Conservation (phyloP, 164 flowering plant species). For the Aristolochia californica region DNA sequence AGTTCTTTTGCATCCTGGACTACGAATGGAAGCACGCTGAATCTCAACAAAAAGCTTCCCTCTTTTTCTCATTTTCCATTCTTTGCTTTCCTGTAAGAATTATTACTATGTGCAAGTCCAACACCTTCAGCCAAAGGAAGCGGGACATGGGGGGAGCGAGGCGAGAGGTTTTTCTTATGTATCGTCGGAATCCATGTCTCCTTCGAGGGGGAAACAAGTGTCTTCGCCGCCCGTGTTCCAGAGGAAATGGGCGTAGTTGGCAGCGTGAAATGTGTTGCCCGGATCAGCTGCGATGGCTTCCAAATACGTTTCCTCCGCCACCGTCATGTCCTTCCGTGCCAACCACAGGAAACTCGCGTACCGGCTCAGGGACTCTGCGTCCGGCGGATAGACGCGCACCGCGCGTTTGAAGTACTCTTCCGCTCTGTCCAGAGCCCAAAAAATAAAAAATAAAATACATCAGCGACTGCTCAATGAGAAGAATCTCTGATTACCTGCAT, state of each 20-base stretch:
- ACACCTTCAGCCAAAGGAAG: background rate
- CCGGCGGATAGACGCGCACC: constrained; percentile 35
- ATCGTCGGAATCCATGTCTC: background rate
- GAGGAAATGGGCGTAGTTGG: constrained; percentile 73
- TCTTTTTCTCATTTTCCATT: too few relatives aligned
- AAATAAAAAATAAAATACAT: too few relatives aligned
- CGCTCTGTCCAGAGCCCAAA: constrained; percentile 41
- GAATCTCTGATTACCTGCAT: too few relatives aligned
- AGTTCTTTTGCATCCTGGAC: too few relatives aligned
- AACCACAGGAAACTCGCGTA: constrained; percentile 77
- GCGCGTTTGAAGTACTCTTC: constrained; percentile 85
- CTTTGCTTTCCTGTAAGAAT: too few relatives aligned
- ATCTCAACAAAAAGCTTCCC: too few relatives aligned
- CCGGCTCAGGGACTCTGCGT: constrained; percentile 60
- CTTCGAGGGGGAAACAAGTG: constrained; percentile 61
- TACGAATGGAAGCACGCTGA: too few relatives aligned
- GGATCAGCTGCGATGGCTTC: constrained; percentile 84
- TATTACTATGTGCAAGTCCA: too few relatives aligned
- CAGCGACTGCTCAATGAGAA: too few relatives aligned
- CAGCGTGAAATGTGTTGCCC: constrained; percentile 45
- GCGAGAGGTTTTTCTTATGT: too few relatives aligned
- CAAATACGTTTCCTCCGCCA: constrained; percentile 72
- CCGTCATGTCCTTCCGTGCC: constrained; percentile 54
- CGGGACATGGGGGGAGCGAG: too few relatives aligned
- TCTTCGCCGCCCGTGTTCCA: constrained; percentile 92